Conservation (phyloP, 345 rosid species). For the Rhizophora apiculata region DNA sequence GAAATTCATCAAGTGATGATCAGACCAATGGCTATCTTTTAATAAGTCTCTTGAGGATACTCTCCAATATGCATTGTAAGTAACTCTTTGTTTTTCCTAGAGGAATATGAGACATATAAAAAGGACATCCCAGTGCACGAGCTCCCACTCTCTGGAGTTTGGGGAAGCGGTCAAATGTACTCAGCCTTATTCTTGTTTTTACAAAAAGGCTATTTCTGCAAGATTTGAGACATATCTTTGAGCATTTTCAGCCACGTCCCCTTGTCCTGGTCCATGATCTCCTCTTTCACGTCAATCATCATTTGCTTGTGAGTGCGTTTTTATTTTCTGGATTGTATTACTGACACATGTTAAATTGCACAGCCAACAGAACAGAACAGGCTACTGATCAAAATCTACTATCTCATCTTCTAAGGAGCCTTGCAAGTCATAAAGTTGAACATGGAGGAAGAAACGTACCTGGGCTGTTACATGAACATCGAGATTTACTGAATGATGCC, state of each 20-base stretch:
- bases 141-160: too few relatives aligned
- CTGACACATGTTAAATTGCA: conserved; percentile 35
- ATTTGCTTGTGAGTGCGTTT: not conserved
- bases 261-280: not conserved
- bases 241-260: not conserved
- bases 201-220: too few relatives aligned
- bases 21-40: conserved; percentile 76
- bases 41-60: conserved; percentile 81
- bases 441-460: conserved; percentile 54
- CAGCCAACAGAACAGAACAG: conserved; percentile 74
- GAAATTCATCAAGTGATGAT: conserved; percentile 60
- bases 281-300: not conserved
- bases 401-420: conserved; percentile 77
- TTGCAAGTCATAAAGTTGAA: conserved; percentile 54
- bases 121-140: too few relatives aligned
- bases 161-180: too few relatives aligned
- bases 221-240: not conserved
- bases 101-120: not conserved
- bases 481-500: conserved; percentile 43
- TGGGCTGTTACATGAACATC: conserved; percentile 66
- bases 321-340: not conserved
- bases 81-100: not conserved
- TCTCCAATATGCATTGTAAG: conserved; percentile 91
- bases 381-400: conserved; percentile 68
- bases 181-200: too few relatives aligned